Base-by-base conservation (phyloP, 257 asterid species). In the Scutellaria baicalensis region DNA sequence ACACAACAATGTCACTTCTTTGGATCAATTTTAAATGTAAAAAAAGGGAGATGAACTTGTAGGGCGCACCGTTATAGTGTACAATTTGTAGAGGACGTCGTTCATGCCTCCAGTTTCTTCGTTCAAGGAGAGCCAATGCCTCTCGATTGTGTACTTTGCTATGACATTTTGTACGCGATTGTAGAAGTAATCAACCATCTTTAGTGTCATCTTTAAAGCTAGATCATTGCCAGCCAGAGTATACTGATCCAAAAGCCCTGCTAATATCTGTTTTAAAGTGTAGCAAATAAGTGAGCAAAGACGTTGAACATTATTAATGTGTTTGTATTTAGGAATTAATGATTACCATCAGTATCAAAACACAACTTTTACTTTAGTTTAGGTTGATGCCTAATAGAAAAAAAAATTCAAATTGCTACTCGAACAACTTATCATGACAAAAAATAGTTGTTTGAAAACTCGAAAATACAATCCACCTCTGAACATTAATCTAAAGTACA, bases 101-200 rank as follows among this genome's bases (percentile, higher is more conserved):
- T 93, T 93, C 99, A 93, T 93, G 81, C 99, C 99, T 52, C 99
- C 97, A 13, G 86, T 77, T 82, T 93, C 99, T 70, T 91, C 97
- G n/a, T 93, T 93, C 43, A 93, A 66, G 6, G 93, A 69, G 3
- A 14, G 16, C 89, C 92, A 93, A 18, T 93, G 99, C 68, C 93
- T 70, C 77, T 84, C 88, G 59, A 93, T 72, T 0, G 93, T 81
- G 81, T 89, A 77, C 47, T 79, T 83, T 14, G 66, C 51, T 45
- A 93, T 85, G 50, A 89, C 97, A 64, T 82, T 89, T 31, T 84
- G 91, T 55, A 93, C 97, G 0, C 99, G 96, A 2, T 81, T 69
- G 60, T 84, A 87, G 78, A 89, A 92, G 86, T 93, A 93, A 36
- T 87, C 96, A 12, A 76, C 96, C 96, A 93, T 91, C 93, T 84